Percentiles rank a stretch among this genome's conserved stretches.
Evolutionary conservation across 768 basidiomycete species (phyloP).

Genomic region (Naganishia antarctica): DNA sequence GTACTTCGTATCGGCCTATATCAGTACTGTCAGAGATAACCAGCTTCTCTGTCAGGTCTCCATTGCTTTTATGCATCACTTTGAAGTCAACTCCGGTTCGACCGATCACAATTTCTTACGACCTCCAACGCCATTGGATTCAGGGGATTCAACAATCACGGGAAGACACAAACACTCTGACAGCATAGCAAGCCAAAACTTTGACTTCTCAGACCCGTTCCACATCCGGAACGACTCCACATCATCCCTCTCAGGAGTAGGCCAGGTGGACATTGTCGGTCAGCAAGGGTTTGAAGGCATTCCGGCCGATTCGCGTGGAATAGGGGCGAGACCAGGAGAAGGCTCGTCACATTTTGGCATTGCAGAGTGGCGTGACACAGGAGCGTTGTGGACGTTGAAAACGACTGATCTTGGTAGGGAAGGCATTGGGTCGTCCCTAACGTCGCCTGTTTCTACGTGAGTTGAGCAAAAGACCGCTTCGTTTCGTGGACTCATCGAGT

Average conservation of each 20-base stretch:
- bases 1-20: no score
- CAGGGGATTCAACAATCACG: neutral
- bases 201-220: neutral
- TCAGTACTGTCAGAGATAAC: no score
- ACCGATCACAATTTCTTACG: constrained; percentile 1
- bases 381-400: constrained; percentile 14
- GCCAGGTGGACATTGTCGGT: neutral
- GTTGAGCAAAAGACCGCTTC: neutral
- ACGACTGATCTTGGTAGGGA: constrained; percentile 1
- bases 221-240: constrained; percentile 16
- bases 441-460: constrained; percentile 18
- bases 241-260: neutral
- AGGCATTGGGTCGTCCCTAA: constrained; percentile 7
- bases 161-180: neutral
- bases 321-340: neutral
- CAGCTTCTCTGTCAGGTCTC: no score
- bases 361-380: neutral
- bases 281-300: constrained; percentile 12
- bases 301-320: neutral
- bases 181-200: neutral
- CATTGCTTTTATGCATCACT: constrained; percentile 14
- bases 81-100: neutral
- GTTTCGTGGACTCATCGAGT: neutral
- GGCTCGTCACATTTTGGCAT: neutral
- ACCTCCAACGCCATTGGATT: neutral